Percentiles rank a stretch among this genome's conserved stretches.
These are phyloP conservation scores for Ophiognomonia clavigignenti-juglandacearum DNA, from an alignment of 2,329 filamentous ascomycete genomes.

Conservation along the genomic window DNA sequence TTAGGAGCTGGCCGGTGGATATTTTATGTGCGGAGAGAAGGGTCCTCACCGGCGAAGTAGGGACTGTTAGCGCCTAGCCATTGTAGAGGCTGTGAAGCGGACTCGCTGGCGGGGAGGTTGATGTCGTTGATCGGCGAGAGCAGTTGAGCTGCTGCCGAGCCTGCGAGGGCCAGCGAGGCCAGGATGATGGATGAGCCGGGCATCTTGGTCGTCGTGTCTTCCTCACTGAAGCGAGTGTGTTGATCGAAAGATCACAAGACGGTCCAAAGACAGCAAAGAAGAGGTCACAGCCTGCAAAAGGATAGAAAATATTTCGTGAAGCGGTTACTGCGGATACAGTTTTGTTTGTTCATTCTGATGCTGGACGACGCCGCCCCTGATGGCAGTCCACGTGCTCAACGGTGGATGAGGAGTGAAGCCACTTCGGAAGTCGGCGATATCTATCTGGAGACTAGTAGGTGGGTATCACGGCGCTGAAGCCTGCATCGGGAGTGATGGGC, in stretches of 20 bases:
- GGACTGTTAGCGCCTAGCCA: constrained; percentile 50
- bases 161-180: constrained; percentile 12
- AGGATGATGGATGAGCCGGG: constrained; percentile 2
- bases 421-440: too few species aligned
- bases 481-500: too few species aligned
- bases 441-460: too few species aligned
- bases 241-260: background rate
- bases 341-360: too few species aligned
- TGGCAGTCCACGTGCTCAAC: too few species aligned
- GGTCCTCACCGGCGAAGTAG: constrained; percentile 41
- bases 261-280: too few species aligned
- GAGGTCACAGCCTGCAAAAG: too few species aligned
- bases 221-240: background rate
- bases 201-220: background rate
- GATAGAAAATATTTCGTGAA: too few species aligned
- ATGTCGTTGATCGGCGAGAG: constrained; percentile 18
- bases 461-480: too few species aligned
- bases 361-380: too few species aligned
- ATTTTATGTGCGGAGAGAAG: background rate
- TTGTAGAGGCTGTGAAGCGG: constrained; percentile 16
- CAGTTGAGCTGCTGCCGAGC: constrained; percentile 16
- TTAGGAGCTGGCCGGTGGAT: constrained; percentile 1
- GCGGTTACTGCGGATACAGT: too few species aligned
- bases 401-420: too few species aligned
- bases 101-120: constrained; percentile 17